Conservation (phyloP, 2,329 filamentous ascomycete genomes). For the Raffaelea deltoideospora region DNA sequence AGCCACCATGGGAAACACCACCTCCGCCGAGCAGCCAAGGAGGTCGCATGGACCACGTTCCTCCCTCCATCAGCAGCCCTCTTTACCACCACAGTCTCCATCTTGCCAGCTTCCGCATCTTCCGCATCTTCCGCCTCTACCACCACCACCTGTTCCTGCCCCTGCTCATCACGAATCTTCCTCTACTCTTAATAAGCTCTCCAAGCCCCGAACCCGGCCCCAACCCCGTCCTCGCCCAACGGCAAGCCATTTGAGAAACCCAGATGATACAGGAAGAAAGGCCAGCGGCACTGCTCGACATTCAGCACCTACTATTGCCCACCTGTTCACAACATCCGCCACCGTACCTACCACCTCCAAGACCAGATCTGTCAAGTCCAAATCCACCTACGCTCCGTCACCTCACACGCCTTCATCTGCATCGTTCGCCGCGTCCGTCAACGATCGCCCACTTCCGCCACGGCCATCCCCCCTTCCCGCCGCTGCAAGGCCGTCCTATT, state of each 20-base stretch:
- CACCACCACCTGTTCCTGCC: not conserved
- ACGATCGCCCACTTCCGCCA: not conserved
- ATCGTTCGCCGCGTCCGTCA: not conserved
- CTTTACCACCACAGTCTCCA: slow-evolving; percentile 10
- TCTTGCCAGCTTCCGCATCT: not conserved
- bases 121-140: not conserved
- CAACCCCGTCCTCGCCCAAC: slow-evolving; percentile 25
- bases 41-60: slow-evolving; percentile 7
- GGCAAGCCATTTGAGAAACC: slow-evolving; percentile 23
- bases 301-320: slow-evolving; percentile 12
- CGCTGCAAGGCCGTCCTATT: slow-evolving; percentile 1
- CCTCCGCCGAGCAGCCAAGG: slow-evolving; percentile 27
- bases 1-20: slow-evolving; percentile 33
- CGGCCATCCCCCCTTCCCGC: not conserved
- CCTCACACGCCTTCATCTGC: slow-evolving; percentile 3
- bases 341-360: not conserved
- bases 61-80: slow-evolving; percentile 4
- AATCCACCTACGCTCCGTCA: slow-evolving; percentile 5
- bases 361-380: not conserved
- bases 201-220: slow-evolving; percentile 32
- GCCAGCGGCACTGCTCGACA: slow-evolving; percentile 10
- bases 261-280: slow-evolving; percentile 18
- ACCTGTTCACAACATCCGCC: slow-evolving; percentile 6
- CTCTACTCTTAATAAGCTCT: slow-evolving; percentile 26
- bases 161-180: not conserved